Base-by-base conservation (phyloP, 257 asterid genomes). In the Gynochthodes officinalis region DNA sequence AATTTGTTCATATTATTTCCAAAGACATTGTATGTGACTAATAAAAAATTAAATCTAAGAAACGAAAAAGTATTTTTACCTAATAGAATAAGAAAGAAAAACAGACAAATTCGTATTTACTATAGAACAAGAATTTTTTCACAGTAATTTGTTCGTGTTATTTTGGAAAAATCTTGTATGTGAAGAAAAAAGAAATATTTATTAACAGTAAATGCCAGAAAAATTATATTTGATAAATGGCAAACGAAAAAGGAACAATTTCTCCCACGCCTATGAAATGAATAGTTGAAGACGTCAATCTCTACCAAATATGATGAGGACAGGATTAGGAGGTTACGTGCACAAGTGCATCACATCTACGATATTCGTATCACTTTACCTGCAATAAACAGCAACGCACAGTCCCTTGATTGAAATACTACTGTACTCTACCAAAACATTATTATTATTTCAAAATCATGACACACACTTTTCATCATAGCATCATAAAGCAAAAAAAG, bases 251-350 rank as follows among this genome's bases (percentile, higher is more conserved):
- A 43, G 37, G 55, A 16, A 71, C 37, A 33, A 25, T 4, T 13
- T 46, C 27, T 28, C 44, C 13, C 58, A 42, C 4, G 43, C 54
- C 69, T 32, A 6, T 7, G 60, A 13, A 30, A 40, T 40, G 69
- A 64, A 64, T n/a, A 64, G 43, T 58, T 53, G 50, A 32, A 52
- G 59, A 33, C 75, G 19, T 16, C 48, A 67, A 64, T 55, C 27
- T 64, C n/a, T 59, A 64, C 27, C n/a, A n/a, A 19, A 39, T 54
- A 15, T 44, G 62, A 46, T 70, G 71, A 79, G 82, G 58, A 60
- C 70, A 53, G 73, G 53, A 69, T 73, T n/a, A 71, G 59, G 75
- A 62, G 64, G 21, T 76, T 82, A 82, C 87, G 86, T 85, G 86
- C 78, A 78, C 79, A 70, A 62, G 75, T 74, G 77, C 75, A 37